Evolutionary conservation across 352 stramenopile genomes (phyloP), one percentile per base, ranked within the genome.

Genomic region (Thraustochytrium striatum): DNA sequence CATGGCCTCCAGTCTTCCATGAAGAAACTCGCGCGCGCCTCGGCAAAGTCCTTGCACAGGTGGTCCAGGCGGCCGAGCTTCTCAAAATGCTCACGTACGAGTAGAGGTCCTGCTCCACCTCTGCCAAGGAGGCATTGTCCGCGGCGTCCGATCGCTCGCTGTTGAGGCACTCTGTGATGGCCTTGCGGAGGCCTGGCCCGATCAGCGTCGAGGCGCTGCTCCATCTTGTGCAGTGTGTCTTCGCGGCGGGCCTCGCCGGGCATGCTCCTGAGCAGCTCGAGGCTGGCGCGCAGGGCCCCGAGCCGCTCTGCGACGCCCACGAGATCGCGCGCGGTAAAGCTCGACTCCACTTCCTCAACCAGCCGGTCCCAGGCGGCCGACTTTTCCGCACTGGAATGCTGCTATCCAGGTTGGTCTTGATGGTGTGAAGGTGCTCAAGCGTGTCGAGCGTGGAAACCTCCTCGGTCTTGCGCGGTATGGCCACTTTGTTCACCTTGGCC

Each of bases 151-250:
- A 33, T 8, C 30, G 9, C 39, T 75, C 65, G 50, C 52, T 30
- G 16, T 32, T 43, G 5, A 75, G 52, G 30, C 65, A 75, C n/a
- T 39, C 50, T 21, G 32, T 25, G 25, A 75, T 75, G 0, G 65
- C 65, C 3, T 75, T 38, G n/a, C 50, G 65, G 0, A 75, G 39
- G 5, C 65, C 65, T 3, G 65, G 65, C 21, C 65, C 65, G 25
- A 75, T 75, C n/a, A 75, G 50, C 3, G 65, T 75, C 65, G 7
- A 75, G 16, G 32, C 65, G 65, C 65, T 75, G 32, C 65, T 75
- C 65, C 65, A 75, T 75, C 16, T 25, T 55, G 9, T 30, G 19
- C 7, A 75, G 50, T 16, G 52, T 58, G 21, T 9, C 33, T 38
- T 75, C 52, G 3, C 65, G 65, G n/a, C 50, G 21, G 7, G 61